Base-by-base conservation (phyloP, 495 filamentous ascomycete genomes). In the Annulohypoxylon stygium region DNA sequence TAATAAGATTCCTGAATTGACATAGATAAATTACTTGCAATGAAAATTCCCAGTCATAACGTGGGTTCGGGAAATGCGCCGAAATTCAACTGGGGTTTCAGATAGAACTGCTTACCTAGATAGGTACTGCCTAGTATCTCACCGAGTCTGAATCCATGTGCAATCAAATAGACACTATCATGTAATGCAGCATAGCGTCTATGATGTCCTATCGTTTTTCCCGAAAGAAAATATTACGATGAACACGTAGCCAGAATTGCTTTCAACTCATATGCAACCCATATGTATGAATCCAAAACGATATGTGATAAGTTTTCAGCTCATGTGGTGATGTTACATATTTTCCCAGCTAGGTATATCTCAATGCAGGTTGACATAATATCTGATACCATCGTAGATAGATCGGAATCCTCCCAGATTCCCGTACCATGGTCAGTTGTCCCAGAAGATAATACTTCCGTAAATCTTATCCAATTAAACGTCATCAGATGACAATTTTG, bases 231-330 rank as follows among this genome's bases (percentile, higher is more conserved):
- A 14, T 43, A n/a, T 43, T 14, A n/a, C 12, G 14, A 14, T n/a
- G 12, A 43, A 4, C 39, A n/a, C 12, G 39, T 43, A 43, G 4
- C 12, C 36, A 12, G 8, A 11, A 39, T 10, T 43, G 39, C 39
- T 43, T 43, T 43, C n/a, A 43, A 39, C 14, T 43, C 12, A 5
- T 43, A 43, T 43, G 39, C 39, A 43, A n/a, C 2, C 39, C 12
- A 43, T n/a, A n/a, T 43, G 39, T 43, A 2, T 2, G 39, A 43
- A 43, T 43, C 39, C 39, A 43, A 43, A 43, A 43, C 39, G 39
- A 43, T 43, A 10, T 43, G 39, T 43, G 39, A 43, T 43, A 14
- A 43, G 39, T 43, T 43, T 43, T 43, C 39, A 43, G 39, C 39
- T 43, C 12, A 43, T 43, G 39, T 43, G 14, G 39, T 43, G 12